phyloP scores from a whole-genome alignment of 2,329 filamentous ascomycete genomes.

The Blastomyces gilchristii region DNA sequence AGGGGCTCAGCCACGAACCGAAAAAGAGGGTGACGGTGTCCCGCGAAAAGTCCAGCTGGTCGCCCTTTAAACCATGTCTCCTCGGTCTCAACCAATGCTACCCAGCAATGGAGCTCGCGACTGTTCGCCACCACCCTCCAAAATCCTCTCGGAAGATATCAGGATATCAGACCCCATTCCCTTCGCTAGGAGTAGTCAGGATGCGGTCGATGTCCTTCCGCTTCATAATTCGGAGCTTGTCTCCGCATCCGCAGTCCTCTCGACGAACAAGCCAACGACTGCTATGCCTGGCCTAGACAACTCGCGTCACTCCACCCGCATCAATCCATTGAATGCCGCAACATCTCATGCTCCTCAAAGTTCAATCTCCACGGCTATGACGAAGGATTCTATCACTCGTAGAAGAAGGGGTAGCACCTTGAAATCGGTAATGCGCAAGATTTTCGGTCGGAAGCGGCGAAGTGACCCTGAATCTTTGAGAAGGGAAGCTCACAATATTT shows the following conservation, averaged over 20 bases:
- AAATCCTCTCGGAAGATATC: conserved; percentile 22
- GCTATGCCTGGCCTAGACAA: conserved; percentile 9
- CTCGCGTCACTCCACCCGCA: conserved; percentile 12
- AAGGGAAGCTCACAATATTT: conserved; percentile 4
- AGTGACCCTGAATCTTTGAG: conserved; percentile 25
- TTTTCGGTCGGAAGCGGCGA: conserved; percentile 33
- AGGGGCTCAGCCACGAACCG: conserved; percentile 1
- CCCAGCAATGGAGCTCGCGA: neutral
- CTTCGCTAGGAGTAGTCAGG: conserved; percentile 13
- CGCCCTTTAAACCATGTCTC: conserved; percentile 6
- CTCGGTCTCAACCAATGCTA: conserved; percentile 4
- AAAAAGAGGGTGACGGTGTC: neutral
- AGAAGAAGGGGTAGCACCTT: conserved; percentile 34
- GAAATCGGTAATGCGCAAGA: conserved; percentile 37
- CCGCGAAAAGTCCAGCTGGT: neutral
- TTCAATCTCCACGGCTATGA: conserved; percentile 19
- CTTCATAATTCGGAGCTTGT: conserved; percentile 11
- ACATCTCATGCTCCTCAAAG: conserved; percentile 19
- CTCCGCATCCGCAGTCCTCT: conserved; percentile 10
- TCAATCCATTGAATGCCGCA: conserved; percentile 12
- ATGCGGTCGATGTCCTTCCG: conserved; percentile 10
- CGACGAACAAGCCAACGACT: conserved; percentile 7
- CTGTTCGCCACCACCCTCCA: conserved; percentile 13
- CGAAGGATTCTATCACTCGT: conserved; percentile 22
- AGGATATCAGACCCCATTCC: conserved; percentile 24